Percentiles rank a stretch among this genome's conserved stretches.
Conservation (phyloP, 495 filamentous ascomycete species). For the Lasiosphaeris hirsuta region DNA sequence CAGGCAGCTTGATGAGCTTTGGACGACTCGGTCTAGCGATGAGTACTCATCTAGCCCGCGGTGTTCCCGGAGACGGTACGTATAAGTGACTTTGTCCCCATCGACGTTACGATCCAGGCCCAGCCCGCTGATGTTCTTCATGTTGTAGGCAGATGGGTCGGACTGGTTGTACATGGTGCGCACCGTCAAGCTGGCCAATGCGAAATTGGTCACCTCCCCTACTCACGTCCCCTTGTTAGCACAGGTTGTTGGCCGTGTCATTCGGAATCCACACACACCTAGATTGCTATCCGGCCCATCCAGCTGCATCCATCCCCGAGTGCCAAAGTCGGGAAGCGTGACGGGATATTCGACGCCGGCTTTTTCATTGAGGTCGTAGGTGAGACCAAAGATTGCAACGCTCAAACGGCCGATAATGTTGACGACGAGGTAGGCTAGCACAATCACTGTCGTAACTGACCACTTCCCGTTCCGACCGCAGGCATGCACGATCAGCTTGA, state of each 20-base stretch:
- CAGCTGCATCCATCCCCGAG: too few species aligned
- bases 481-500: not conserved
- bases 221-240: too few species aligned
- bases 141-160: not conserved
- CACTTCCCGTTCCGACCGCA: not conserved
- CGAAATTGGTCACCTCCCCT: too few species aligned
- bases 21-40: not conserved
- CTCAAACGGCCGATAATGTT: not conserved
- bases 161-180: not conserved
- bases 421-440: not conserved
- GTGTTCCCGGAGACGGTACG: not conserved
- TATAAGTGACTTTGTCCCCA: not conserved
- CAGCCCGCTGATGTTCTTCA: not conserved
- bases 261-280: not conserved
- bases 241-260: too few species aligned
- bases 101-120: not conserved
- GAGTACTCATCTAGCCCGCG: not conserved
- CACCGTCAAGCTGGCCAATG: too few species aligned
- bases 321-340: not conserved
- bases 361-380: not conserved
- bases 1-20: not conserved
- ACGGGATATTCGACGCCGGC: constrained; percentile 1
- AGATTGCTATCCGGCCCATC: not conserved
- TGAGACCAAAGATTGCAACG: not conserved
- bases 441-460: not conserved